phyloP scores from a whole-genome alignment of 352 stramenopile genomes.

The Saprolegnia diclina region DNA sequence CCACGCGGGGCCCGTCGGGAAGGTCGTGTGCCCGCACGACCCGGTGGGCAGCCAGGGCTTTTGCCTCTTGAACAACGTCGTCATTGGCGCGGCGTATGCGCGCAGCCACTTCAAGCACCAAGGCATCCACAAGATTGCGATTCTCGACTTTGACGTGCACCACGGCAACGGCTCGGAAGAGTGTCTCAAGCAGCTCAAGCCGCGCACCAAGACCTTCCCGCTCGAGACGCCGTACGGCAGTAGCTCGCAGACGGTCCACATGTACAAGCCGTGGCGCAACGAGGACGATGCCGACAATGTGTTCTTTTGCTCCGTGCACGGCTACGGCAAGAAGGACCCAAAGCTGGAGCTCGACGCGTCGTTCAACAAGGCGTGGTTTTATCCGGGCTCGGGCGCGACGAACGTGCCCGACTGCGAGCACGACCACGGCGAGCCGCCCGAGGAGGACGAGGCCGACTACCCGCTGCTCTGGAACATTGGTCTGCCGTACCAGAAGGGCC shows the following conservation, averaged over 20 bases:
- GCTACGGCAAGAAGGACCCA: conserved; percentile 69
- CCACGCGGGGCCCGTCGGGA: conserved; percentile 92
- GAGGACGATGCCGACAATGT: conserved; percentile 92
- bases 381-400: conserved; percentile 61
- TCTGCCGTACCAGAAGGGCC: conserved; percentile 33
- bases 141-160: conserved; percentile 99
- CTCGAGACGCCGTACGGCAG: conserved; percentile 88
- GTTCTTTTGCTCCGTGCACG: conserved; percentile 92
- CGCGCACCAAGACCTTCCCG: conserved; percentile 61
- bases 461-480: conserved; percentile 67
- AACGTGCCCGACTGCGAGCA: conserved; percentile 11
- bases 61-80: conserved; percentile 98
- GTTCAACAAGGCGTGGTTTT: conserved; percentile 57
- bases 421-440: neutral
- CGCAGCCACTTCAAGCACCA: conserved; percentile 87
- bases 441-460: conserved; percentile 26
- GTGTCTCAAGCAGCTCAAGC: conserved; percentile 91
- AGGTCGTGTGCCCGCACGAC: conserved; percentile 92
- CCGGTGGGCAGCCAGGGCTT: conserved; percentile 88
- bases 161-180: conserved; percentile 98
- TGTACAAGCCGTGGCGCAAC: conserved; percentile 96
- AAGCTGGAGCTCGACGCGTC: conserved; percentile 37
- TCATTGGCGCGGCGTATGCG: conserved; percentile 95
- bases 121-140: conserved; percentile 90
- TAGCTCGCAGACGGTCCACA: conserved; percentile 74